phyloP scores from a whole-genome alignment of 192 early-diverging fungal species.

The Diversispora eburnea region DNA sequence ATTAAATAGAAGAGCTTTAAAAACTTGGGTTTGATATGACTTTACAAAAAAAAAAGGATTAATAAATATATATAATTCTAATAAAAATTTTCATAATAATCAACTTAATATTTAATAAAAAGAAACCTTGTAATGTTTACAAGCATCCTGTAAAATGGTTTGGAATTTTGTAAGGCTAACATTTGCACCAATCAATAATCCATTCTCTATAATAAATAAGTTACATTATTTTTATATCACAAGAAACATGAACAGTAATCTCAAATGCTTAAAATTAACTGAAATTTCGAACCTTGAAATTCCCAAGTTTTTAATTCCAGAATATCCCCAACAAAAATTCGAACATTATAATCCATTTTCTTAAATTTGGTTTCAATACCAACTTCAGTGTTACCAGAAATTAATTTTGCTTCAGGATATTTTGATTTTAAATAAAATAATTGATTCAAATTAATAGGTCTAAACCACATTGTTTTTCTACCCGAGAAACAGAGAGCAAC shows the following conservation, averaged over 20 bases:
- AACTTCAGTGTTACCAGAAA: constrained; percentile 80
- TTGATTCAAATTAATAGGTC: constrained; percentile 50
- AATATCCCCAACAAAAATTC: constrained; percentile 67
- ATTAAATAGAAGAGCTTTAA: constrained; percentile 68
- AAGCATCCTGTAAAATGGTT: constrained; percentile 41
- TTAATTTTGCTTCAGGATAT: constrained; percentile 68
- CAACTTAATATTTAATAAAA: too few relatives aligned
- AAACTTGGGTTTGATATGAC: constrained; percentile 47
- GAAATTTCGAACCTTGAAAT: constrained; percentile 22
- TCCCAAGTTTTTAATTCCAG: constrained; percentile 57
- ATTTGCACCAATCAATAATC: constrained; percentile 63
- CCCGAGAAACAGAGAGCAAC: constrained; percentile 50
- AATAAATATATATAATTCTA: neutral
- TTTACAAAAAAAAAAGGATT: neutral
- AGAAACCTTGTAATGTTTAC: constrained; percentile 30
- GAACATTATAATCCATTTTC: constrained; percentile 57
- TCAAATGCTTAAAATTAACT: neutral
- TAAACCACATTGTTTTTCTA: constrained; percentile 55
- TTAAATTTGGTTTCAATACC: constrained; percentile 81
- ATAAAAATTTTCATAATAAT: too few relatives aligned
- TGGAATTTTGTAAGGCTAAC: constrained; percentile 63
- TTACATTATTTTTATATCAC: neutral
- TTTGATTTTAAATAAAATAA: constrained; percentile 50
- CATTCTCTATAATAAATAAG: constrained; percentile 24
- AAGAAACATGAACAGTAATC: neutral